Percentiles rank a stretch among this genome's conserved stretches.
Conservation (phyloP, 306 rosid species). For the Trichosanthes cucumerina region DNA sequence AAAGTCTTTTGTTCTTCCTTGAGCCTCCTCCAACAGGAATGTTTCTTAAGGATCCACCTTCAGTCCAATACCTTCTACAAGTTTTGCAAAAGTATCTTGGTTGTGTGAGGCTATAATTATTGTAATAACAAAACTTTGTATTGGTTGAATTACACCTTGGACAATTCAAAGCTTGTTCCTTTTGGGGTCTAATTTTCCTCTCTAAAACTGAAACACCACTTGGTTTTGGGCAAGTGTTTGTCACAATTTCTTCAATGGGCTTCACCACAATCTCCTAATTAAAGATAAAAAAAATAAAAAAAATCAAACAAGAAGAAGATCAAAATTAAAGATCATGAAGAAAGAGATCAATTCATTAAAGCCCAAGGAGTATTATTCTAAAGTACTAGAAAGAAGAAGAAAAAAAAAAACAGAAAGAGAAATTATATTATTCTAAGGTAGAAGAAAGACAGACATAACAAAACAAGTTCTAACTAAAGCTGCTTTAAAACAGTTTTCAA, state of each 20-base stretch:
- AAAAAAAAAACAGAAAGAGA: not conserved
- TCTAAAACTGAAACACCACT: conserved; percentile 14
- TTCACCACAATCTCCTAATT: conserved; percentile 75
- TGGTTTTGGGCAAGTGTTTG: conserved; percentile 30
- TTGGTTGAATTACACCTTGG: conserved; percentile 76
- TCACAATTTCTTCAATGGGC: conserved; percentile 42
- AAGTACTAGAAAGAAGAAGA: not conserved
- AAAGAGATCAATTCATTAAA: no score
- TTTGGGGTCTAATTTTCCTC: conserved; percentile 44
- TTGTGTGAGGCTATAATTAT: conserved; percentile 77
- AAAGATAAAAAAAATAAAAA: no score
- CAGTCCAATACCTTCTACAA: conserved; percentile 89
- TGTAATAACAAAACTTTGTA: conserved; percentile 84
- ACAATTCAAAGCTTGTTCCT: conserved; percentile 59
- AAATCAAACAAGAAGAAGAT: conserved; percentile 12
- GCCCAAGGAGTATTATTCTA: not conserved
- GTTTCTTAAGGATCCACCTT: conserved; percentile 76
- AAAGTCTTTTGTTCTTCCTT: conserved; percentile 65
- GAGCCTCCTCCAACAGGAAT: conserved; percentile 85
- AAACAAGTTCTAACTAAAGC: conserved; percentile 12
- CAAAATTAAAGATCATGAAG: not conserved
- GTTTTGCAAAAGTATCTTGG: conserved; percentile 83
- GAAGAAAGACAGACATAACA: conserved; percentile 18
- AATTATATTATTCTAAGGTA: not conserved
- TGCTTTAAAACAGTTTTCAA: conserved; percentile 15